Percentiles rank a stretch among this genome's conserved stretches.
Evolutionary conservation across 2,329 filamentous ascomycete species (phyloP).

Genomic region (Lecanoromycetidae sp.): DNA sequence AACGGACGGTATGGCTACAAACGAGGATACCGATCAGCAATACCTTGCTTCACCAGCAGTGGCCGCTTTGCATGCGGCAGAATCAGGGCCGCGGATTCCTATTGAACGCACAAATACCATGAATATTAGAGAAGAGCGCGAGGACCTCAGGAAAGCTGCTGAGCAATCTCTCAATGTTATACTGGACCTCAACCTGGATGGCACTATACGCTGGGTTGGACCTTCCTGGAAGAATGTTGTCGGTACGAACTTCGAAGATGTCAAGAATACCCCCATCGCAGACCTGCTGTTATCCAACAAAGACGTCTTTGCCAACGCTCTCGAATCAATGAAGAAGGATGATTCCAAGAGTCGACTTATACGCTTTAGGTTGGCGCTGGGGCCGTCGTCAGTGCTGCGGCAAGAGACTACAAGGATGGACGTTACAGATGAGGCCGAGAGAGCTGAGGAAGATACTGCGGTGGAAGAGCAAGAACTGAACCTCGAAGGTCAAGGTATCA

Average conservation of each 20-base stretch:
- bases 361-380: constrained; percentile 62
- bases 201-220: constrained; percentile 88
- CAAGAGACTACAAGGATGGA: constrained; percentile 15
- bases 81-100: constrained; percentile 16
- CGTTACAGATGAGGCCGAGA: constrained; percentile 22
- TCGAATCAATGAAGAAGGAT: constrained; percentile 82
- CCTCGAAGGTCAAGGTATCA: constrained; percentile 92
- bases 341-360: constrained; percentile 87
- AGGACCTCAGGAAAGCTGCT: constrained; percentile 87
- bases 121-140: constrained; percentile 83
- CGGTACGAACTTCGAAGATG: constrained; percentile 59
- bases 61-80: constrained; percentile 20
- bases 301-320: constrained; percentile 65
- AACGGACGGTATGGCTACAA: constrained; percentile 3
- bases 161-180: constrained; percentile 96
- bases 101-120: constrained; percentile 62
- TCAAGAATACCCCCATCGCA: constrained; percentile 65
- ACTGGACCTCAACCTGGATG: constrained; percentile 82
- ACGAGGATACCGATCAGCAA: constrained; percentile 4
- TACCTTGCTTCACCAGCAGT: constrained; percentile 12
- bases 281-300: constrained; percentile 74
- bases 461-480: constrained; percentile 46
- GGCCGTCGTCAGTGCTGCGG: constrained; percentile 52
- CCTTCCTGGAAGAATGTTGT: constrained; percentile 92
- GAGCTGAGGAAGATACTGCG: constrained; percentile 26